Percentiles rank a stretch among this genome's conserved stretches.
Conservation (phyloP, 2,329 filamentous ascomycete genomes). For the Monilinia laxa region DNA sequence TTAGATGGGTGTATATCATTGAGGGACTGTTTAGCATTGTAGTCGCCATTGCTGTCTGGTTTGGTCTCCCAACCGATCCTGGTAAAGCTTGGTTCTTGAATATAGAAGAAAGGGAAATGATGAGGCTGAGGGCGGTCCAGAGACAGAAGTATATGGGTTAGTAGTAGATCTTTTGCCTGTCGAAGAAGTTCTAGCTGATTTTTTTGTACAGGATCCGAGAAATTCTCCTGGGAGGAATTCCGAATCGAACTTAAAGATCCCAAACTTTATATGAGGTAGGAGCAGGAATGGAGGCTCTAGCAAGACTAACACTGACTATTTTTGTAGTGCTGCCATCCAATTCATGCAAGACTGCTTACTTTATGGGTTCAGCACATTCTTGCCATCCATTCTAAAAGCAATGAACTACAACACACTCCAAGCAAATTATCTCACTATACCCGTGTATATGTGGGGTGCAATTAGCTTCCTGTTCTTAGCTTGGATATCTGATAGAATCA, state of each 20-base stretch:
- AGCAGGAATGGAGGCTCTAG: neutral
- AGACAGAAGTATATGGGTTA: slow-evolving; percentile 44
- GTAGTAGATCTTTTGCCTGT: neutral
- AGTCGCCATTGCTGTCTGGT: slow-evolving; percentile 47
- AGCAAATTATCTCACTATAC: slow-evolving; percentile 55
- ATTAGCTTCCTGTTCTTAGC: slow-evolving; percentile 48
- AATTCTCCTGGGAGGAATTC: slow-evolving; percentile 53
- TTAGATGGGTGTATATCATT: slow-evolving; percentile 49
- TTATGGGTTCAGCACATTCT: slow-evolving; percentile 59
- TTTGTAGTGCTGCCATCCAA: slow-evolving; percentile 39
- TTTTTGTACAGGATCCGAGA: slow-evolving; percentile 40
- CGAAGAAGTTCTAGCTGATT: neutral
- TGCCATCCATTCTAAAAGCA: slow-evolving; percentile 54
- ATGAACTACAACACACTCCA: slow-evolving; percentile 53
- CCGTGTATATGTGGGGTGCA: slow-evolving; percentile 54
- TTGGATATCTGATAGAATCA: slow-evolving; percentile 47
- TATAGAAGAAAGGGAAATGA: slow-evolving; percentile 50
- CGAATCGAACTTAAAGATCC: slow-evolving; percentile 49
- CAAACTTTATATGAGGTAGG: slow-evolving; percentile 48
- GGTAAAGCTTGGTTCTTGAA: slow-evolving; percentile 50
- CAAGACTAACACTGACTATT: neutral
- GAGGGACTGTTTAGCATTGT: slow-evolving; percentile 49
- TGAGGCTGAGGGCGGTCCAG: slow-evolving; percentile 49
- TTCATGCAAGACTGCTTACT: slow-evolving; percentile 29
- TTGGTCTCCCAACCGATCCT: slow-evolving; percentile 49